These are phyloP conservation scores for Neofusicoccum laricinum DNA, from an alignment of 2,329 filamentous ascomycete genomes.

Conservation along the genomic window DNA sequence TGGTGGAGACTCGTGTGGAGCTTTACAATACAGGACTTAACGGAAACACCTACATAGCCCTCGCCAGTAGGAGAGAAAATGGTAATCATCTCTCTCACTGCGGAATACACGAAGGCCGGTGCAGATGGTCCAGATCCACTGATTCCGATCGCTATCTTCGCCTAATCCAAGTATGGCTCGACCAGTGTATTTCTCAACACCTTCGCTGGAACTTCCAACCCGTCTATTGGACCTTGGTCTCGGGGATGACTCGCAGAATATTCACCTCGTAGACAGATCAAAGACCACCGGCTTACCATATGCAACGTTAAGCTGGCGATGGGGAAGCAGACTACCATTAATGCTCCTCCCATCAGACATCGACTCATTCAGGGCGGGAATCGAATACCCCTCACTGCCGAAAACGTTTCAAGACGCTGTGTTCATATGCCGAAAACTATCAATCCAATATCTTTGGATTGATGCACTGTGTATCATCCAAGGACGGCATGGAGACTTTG, in stretches of 20 bases:
- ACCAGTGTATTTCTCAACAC: neutral
- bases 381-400: neutral
- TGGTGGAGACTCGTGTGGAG: neutral
- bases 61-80: no score
- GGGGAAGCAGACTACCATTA: neutral
- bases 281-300: neutral
- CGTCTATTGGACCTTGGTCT: neutral
- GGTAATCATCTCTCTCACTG: no score
- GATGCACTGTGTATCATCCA: neutral
- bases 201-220: neutral
- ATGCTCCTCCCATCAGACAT: neutral
- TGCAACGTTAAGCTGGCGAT: neutral
- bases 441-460: neutral
- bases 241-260: neutral
- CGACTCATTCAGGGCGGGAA: neutral
- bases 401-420: neutral
- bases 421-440: neutral
- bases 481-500: neutral
- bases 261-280: neutral
- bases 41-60: no score
- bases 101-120: no score
- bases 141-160: neutral
- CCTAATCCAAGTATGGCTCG: neutral
- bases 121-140: neutral
- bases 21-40: neutral